Base-by-base conservation (phyloP, 306 rosid species). In the Sesbania bispinosa region DNA sequence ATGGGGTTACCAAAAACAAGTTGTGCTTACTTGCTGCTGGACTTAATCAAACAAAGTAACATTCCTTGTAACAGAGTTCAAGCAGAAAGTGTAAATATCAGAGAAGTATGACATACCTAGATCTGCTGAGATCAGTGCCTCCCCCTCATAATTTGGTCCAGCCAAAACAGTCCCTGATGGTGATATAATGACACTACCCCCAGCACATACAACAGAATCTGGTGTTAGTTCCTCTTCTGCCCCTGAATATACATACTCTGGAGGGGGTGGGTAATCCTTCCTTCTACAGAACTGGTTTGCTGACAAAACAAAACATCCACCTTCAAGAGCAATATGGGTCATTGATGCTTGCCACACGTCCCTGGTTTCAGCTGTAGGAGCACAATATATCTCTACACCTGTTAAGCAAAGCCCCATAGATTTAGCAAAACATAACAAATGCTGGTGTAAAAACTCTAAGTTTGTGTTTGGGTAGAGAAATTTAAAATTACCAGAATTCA, bases 361-460 rank as follows among this genome's bases (percentile, higher is more conserved):
- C 78, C 92, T 85, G 19, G 88, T 39, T 80, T 93, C 98, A 78
- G 97, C 98, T 0, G 92, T 93, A 6, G 98, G 98, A n/a, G 97
- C 98, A 80, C 97, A 93, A 60, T 93, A 93, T 87, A 93, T 90
- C 84, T 93, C 96, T 65, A 93, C 78, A 15, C 97, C 98, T 93
- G 47, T 61, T 70, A 69, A 65, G 68, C 60, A 11, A 67, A 68
- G 30, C 10, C 7, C 38, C 50, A 54, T 23, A 45, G 45, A 60
- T 67, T 71, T 74, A 73, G 27, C 39, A 11, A 29, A 21, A 26
- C 7, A 61, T 4, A 8, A 15, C 38, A 67, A 16, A 15, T 59
- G n/a, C n/a, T n/a, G n/a, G n/a, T n/a, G n/a, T n/a, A n/a, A n/a
- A n/a, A n/a, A n/a, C n/a, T n/a, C n/a, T n/a, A n/a, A n/a, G n/a